Evolutionary conservation across 257 asterid genomes (phyloP), one percentile per base, ranked within the genome.

Genomic region (Penstemon eatonii): DNA sequence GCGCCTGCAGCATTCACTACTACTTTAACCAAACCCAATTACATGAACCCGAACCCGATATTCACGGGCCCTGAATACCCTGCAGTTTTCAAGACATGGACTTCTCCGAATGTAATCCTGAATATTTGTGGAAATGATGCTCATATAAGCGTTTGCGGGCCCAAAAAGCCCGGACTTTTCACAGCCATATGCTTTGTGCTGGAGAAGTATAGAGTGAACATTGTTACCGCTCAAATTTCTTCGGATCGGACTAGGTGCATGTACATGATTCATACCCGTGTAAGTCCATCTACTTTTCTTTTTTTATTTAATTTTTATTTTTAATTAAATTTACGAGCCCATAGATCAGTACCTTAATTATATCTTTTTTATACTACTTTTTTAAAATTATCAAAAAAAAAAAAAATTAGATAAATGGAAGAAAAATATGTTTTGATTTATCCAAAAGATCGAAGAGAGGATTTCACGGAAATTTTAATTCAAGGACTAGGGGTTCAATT

Each of bases 221-320:
- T 87, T 57, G 56, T 87, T 15, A 72, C 92, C 3, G 88, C 86
- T 42, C 89, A 79, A 0, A 61, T 81, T 8, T 80, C 88, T 0
- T 68, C 91, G 0, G 78, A 77, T 58, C 63, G 40, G 6, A 39
- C 46, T 38, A 50, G 75, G 18, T 78, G 64, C 84, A 80, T 87
- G 81, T 78, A 67, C 81, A 83, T 80, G 83, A 76, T 87, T 49
- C 92, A 83, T 45, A 78, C 84, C 50, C 86, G 60, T 10, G 95
- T 85, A 76, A 80, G 85, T 83, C 1, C n/a, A 54, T n/a, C 44
- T 60, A 4, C 6, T 6, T 41, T 43, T 6, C 0, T 2, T 41
- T 53, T 45, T n/a, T 12, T 11, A 10, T 13, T 4, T 15, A 7
- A 10, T 18, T 65, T 7, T n/a, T 1, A 11, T 38, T 25, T 25